These are phyloP conservation scores for Senna tora DNA, from an alignment of 306 rosid species.

Conservation along the genomic window DNA sequence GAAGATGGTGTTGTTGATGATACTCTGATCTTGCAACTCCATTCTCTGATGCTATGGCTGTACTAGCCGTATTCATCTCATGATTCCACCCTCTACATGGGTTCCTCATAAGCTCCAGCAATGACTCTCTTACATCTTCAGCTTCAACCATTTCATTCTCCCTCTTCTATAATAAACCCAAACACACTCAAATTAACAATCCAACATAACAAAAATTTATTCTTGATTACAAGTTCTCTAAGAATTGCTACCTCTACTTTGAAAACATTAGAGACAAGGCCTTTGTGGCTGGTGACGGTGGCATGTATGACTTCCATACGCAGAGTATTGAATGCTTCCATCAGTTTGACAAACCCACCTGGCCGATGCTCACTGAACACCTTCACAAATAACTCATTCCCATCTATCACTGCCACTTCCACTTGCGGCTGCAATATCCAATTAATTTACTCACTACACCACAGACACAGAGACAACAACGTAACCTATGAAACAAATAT, in stretches of 20 bases:
- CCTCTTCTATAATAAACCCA: conserved; percentile 58
- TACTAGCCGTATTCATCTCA: conserved; percentile 47
- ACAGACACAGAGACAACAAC: no score
- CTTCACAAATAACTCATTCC: conserved; percentile 78
- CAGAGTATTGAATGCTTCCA: conserved; percentile 81
- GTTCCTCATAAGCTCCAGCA: conserved; percentile 74
- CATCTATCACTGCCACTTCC: conserved; percentile 85
- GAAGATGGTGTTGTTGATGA: conserved; percentile 44
- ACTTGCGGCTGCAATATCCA: conserved; percentile 70
- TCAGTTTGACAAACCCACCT: conserved; percentile 78
- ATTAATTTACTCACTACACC: background rate
- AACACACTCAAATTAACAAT: background rate
- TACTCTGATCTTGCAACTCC: conserved; percentile 30
- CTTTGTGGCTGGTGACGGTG: conserved; percentile 77
- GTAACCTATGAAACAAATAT: no score
- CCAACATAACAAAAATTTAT: no score
- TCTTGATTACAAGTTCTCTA: no score
- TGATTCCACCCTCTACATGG: conserved; percentile 50
- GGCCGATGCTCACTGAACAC: conserved; percentile 84
- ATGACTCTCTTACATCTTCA: conserved; percentile 74
- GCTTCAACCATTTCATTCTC: conserved; percentile 75
- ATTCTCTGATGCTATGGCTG: conserved; percentile 44
- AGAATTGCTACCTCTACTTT: conserved; percentile 61
- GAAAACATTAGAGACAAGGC: conserved; percentile 84
- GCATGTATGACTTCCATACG: conserved; percentile 81